phyloP scores from a whole-genome alignment of 768 basidiomycete species.

The Kockovaella imperatae region DNA sequence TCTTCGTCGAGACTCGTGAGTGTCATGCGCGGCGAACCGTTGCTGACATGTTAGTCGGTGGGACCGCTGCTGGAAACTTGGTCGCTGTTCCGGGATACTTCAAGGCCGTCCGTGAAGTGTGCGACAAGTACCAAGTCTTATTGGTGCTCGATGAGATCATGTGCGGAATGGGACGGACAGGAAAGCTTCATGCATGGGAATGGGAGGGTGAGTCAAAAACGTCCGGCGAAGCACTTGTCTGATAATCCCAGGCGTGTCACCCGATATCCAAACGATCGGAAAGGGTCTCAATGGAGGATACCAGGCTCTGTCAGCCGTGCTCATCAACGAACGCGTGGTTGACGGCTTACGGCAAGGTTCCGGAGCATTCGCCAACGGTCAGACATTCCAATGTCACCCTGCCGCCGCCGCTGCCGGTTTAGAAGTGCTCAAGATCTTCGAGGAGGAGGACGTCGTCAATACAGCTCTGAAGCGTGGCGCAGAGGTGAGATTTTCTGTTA shows the following conservation, averaged over 20 bases:
- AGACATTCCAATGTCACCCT: slow-evolving; percentile 52
- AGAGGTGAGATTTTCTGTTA: no score
- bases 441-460: slow-evolving; percentile 9
- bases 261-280: slow-evolving; percentile 80
- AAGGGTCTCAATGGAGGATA: slow-evolving; percentile 87
- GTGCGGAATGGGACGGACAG: slow-evolving; percentile 88
- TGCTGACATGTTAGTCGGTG: slow-evolving; percentile 63
- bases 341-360: slow-evolving; percentile 58
- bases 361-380: slow-evolving; percentile 22
- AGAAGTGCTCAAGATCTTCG: slow-evolving; percentile 69
- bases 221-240: no score
- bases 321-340: slow-evolving; percentile 65
- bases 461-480: slow-evolving; percentile 1
- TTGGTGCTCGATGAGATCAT: slow-evolving; percentile 88
- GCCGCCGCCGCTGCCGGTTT: slow-evolving; percentile 74
- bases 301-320: slow-evolving; percentile 66
- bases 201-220: slow-evolving; percentile 62
- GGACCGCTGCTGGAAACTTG: slow-evolving; percentile 71
- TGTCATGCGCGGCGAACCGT: not conserved
- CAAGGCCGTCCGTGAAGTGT: slow-evolving; percentile 56
- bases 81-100: slow-evolving; percentile 79
- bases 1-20: slow-evolving; percentile 18
- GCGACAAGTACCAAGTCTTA: slow-evolving; percentile 51
- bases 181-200: slow-evolving; percentile 79
- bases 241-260: slow-evolving; percentile 60